These are phyloP conservation scores for Trametopsis cervina DNA, from an alignment of 768 basidiomycete species.

Conservation along the genomic window DNA sequence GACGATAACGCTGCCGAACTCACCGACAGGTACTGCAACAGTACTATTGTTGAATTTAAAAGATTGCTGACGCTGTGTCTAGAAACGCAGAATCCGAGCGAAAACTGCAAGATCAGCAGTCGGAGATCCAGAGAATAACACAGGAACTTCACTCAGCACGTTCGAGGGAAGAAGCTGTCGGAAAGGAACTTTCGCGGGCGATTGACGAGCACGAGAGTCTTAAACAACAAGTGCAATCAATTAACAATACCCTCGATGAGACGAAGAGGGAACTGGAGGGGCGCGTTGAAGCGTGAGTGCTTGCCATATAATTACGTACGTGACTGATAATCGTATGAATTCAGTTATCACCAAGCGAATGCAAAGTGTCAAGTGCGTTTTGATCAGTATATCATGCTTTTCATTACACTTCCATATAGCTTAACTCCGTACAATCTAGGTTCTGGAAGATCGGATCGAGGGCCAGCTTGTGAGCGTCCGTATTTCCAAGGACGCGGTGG, in stretches of 20 bases:
- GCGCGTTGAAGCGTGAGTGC: constrained; percentile 15
- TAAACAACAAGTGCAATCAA: neutral
- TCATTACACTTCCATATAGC: neutral
- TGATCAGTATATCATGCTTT: neutral
- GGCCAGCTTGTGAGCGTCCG: constrained; percentile 46
- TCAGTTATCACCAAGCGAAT: constrained; percentile 1
- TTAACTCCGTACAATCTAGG: constrained; percentile 20
- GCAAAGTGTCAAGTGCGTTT: constrained; percentile 3
- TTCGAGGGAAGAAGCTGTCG: constrained; percentile 8
- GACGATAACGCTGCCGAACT: neutral
- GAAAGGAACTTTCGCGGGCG: neutral
- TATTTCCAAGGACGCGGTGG: constrained; percentile 46
- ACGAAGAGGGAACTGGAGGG: neutral
- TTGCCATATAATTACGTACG: neutral
- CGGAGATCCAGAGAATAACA: constrained; percentile 4
- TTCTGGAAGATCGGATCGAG: constrained; percentile 54
- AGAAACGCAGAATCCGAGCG: neutral
- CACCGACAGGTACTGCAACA: neutral
- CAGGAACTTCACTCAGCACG: constrained; percentile 7
- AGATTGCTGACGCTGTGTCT: no score
- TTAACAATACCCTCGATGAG: constrained; percentile 3
- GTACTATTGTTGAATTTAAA: no score
- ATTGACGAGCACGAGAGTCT: neutral
- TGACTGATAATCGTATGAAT: no score
- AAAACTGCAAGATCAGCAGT: neutral